Conservation (phyloP, 768 basidiomycete genomes). For the Kwoniella sp. region DNA sequence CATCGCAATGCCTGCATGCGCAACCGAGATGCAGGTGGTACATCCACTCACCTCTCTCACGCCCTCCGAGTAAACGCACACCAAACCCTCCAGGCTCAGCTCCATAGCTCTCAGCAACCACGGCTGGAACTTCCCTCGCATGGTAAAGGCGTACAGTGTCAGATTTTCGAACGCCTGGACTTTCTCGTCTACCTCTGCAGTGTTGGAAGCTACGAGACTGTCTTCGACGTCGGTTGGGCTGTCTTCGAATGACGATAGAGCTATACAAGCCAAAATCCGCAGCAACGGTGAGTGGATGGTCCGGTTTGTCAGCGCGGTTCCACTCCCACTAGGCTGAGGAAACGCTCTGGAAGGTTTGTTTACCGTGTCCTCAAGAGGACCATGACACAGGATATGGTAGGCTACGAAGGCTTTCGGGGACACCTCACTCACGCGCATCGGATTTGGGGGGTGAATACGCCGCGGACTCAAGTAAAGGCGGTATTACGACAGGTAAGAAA, state of each 20-base stretch:
- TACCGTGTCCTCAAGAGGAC: no score
- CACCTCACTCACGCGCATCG: conserved; percentile 15
- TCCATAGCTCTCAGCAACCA: conserved; percentile 29
- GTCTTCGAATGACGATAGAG: conserved; percentile 38
- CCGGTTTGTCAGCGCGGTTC: no score
- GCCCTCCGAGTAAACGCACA: conserved; percentile 22
- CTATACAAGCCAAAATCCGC: no score
- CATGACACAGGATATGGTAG: no score
- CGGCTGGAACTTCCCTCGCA: conserved; percentile 32
- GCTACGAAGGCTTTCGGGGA: no score
- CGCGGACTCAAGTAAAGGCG: conserved; percentile 72
- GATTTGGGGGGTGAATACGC: conserved; percentile 62
- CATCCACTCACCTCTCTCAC: conserved; percentile 38
- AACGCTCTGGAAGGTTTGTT: no score
- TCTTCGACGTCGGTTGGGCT: conserved; percentile 63
- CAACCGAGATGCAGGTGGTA: not conserved
- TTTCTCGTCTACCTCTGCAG: conserved; percentile 41
- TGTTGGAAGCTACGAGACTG: conserved; percentile 65
- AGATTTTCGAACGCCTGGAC: conserved; percentile 38
- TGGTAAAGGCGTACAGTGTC: conserved; percentile 31
- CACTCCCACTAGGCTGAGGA: no score
- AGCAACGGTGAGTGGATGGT: no score
- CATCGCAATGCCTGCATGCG: no score
- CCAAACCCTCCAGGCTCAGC: conserved; percentile 32
- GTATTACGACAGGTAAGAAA: conserved; percentile 82